These are phyloP conservation scores for Oryza meridionalis DNA, from an alignment of 176 grass and related monocot species.

Conservation along the genomic window DNA sequence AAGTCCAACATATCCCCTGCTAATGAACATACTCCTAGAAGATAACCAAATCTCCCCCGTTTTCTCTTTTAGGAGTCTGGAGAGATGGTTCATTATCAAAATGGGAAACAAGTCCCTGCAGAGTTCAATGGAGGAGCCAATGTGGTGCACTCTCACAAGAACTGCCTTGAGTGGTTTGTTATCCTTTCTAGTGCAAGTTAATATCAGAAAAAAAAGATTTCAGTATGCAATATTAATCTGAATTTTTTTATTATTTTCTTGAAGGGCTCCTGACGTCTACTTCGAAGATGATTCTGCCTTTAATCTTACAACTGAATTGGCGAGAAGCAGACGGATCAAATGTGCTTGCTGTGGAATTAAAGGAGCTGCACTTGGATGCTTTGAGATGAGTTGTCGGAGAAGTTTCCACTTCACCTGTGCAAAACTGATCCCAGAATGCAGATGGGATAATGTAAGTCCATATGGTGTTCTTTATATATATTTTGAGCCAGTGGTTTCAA, in stretches of 20 bases:
- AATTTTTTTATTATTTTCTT: constrained; percentile 2
- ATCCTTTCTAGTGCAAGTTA: constrained; percentile 10
- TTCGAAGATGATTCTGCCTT: constrained; percentile 75
- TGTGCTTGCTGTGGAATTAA: constrained; percentile 89
- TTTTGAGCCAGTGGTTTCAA: constrained; percentile 28
- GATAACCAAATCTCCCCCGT: neutral
- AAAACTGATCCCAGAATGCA: constrained; percentile 80
- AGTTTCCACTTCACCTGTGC: constrained; percentile 96
- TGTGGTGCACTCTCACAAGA: constrained; percentile 80
- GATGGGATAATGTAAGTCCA: constrained; percentile 89
- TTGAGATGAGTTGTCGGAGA: constrained; percentile 76
- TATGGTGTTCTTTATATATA: neutral
- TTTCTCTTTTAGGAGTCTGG: constrained; percentile 65
- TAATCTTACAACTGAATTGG: constrained; percentile 73
- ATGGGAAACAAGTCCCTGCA: constrained; percentile 61
- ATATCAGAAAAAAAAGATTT: constrained; percentile 2
- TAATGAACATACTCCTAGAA: neutral
- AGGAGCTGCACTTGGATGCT: constrained; percentile 95
- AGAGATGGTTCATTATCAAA: constrained; percentile 83
- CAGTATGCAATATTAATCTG: constrained; percentile 21
- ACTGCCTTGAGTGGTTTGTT: constrained; percentile 85
- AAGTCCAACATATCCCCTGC: constrained; percentile 18
- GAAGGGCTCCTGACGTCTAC: constrained; percentile 95
- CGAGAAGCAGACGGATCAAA: constrained; percentile 90
- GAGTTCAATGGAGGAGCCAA: constrained; percentile 55